phyloP scores from a whole-genome alignment of 2,329 filamentous ascomycete species.

The Epicoccum sorghinum region DNA sequence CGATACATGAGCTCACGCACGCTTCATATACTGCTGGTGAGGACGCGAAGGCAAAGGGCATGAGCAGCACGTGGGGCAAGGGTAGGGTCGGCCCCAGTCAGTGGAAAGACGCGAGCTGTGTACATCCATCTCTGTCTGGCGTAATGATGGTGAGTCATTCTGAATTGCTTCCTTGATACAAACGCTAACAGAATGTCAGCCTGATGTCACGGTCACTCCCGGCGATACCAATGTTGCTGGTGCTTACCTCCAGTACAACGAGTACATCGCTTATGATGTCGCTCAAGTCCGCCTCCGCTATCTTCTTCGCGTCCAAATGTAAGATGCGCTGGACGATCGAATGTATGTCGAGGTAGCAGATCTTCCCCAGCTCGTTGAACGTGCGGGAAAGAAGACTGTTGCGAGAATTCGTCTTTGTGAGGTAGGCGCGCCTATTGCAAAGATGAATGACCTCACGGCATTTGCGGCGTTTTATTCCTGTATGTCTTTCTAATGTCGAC shows the following conservation, averaged over 20 bases:
- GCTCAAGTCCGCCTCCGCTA: constrained; percentile 74
- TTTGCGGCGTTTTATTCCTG: background rate
- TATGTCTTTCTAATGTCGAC: background rate
- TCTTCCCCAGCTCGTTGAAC: background rate
- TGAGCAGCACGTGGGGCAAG: constrained; percentile 72
- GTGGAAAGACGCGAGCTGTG: constrained; percentile 77
- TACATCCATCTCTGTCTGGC: constrained; percentile 70
- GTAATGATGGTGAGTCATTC: constrained; percentile 68
- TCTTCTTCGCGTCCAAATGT: constrained; percentile 63
- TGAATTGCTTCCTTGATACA: background rate
- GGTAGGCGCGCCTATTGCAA: no score
- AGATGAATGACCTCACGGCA: background rate
- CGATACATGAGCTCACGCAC: constrained; percentile 68
- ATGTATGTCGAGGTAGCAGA: background rate
- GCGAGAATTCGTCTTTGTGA: no score
- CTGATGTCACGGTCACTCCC: constrained; percentile 47
- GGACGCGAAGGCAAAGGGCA: constrained; percentile 64
- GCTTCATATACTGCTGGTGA: constrained; percentile 69
- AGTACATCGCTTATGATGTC: constrained; percentile 75
- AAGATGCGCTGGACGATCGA: background rate
- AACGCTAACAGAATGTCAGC: constrained; percentile 25
- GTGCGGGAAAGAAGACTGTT: no score
- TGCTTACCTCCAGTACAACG: constrained; percentile 69
- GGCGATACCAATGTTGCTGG: constrained; percentile 55
- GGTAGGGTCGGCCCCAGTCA: constrained; percentile 67